These are phyloP conservation scores for Cladosporium sp. DNA, from an alignment of 2,329 filamentous ascomycete species.

Conservation along the genomic window DNA sequence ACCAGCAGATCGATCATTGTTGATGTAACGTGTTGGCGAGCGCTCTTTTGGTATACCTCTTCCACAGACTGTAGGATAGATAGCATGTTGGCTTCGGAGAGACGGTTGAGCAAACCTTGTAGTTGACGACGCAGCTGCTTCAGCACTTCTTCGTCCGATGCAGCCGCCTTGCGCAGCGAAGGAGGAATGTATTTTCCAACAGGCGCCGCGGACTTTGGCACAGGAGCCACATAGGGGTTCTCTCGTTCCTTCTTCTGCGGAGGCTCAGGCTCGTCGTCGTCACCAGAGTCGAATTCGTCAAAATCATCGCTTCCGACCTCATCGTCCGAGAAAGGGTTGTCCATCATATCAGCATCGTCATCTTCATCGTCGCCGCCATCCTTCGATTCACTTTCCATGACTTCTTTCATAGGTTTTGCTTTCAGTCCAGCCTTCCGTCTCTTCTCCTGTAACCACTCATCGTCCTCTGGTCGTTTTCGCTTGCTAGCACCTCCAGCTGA, in stretches of 20 bases:
- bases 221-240: slow-evolving; percentile 85
- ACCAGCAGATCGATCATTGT: slow-evolving; percentile 76
- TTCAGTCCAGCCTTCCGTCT: slow-evolving; percentile 51
- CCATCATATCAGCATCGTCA: slow-evolving; percentile 40
- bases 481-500: slow-evolving; percentile 50
- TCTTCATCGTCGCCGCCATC: slow-evolving; percentile 38
- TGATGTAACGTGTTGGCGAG: slow-evolving; percentile 85
- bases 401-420: slow-evolving; percentile 28
- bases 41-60: slow-evolving; percentile 76
- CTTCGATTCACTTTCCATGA: slow-evolving; percentile 26
- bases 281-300: slow-evolving; percentile 35
- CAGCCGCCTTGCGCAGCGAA: slow-evolving; percentile 67
- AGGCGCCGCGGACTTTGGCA: slow-evolving; percentile 41
- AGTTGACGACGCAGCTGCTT: slow-evolving; percentile 73
- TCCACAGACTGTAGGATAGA: slow-evolving; percentile 82
- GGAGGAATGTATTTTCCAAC: slow-evolving; percentile 83
- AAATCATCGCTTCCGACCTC: slow-evolving; percentile 35
- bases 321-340: slow-evolving; percentile 37
- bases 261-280: slow-evolving; percentile 29
- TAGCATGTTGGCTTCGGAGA: slow-evolving; percentile 87
- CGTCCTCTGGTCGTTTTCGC: slow-evolving; percentile 59
- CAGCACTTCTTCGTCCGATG: slow-evolving; percentile 66
- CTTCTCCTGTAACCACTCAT: slow-evolving; percentile 61
- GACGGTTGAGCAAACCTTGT: slow-evolving; percentile 86
- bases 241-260: slow-evolving; percentile 59